phyloP scores from a whole-genome alignment of 2,329 filamentous ascomycete genomes.

The Trichophyton equinum region DNA sequence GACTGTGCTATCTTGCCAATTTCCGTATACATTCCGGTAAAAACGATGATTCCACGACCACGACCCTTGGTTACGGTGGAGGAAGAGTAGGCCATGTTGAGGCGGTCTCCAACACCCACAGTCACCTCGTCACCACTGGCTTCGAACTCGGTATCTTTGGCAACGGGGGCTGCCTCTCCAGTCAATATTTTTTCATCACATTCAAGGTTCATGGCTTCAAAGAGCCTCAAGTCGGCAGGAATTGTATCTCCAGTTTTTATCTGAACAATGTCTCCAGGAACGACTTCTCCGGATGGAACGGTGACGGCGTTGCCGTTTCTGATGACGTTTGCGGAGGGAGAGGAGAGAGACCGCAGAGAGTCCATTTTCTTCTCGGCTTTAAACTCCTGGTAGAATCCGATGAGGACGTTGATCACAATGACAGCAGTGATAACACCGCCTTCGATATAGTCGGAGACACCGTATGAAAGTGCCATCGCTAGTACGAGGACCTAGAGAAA shows the following conservation, averaged over 20 bases:
- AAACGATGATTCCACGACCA: slow-evolving; percentile 46
- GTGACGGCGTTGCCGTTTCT: slow-evolving; percentile 43
- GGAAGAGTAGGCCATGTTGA: slow-evolving; percentile 50
- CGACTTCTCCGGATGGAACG: slow-evolving; percentile 44
- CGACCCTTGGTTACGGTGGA: slow-evolving; percentile 49
- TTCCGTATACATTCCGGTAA: slow-evolving; percentile 50
- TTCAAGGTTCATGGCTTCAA: slow-evolving; percentile 56
- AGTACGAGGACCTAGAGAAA: slow-evolving; percentile 53
- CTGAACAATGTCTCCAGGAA: slow-evolving; percentile 46
- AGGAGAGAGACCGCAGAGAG: slow-evolving; percentile 42
- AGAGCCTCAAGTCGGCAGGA: slow-evolving; percentile 44
- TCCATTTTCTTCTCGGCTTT: slow-evolving; percentile 49
- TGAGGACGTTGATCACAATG: slow-evolving; percentile 44
- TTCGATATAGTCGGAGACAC: slow-evolving; percentile 45
- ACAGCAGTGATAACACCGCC: slow-evolving; percentile 48
- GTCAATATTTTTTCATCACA: slow-evolving; percentile 56
- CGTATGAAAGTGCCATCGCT: slow-evolving; percentile 54
- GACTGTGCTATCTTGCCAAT: slow-evolving; percentile 48
- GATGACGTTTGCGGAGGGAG: slow-evolving; percentile 44
- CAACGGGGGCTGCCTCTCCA: slow-evolving; percentile 49
- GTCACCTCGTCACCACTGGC: slow-evolving; percentile 18
- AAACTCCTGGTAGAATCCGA: slow-evolving; percentile 50
- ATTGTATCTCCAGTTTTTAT: slow-evolving; percentile 46
- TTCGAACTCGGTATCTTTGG: slow-evolving; percentile 35
- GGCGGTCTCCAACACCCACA: slow-evolving; percentile 43